Base-by-base conservation (phyloP, 495 filamentous ascomycete genomes). In the Aspergillus egyptiacus region DNA sequence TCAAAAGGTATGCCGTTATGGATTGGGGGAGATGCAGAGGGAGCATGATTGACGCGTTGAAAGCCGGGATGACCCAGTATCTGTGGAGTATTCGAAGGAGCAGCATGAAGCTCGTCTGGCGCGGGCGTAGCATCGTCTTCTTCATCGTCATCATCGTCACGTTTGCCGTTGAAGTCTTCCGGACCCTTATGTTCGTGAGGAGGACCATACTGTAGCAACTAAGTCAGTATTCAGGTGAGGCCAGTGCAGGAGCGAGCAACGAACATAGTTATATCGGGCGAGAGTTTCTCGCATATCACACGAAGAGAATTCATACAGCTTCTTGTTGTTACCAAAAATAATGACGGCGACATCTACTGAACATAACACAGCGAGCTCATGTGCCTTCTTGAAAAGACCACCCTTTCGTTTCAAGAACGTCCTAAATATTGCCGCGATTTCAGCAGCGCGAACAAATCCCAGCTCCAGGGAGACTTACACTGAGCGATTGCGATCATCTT, bases 321-420 rank as follows among this genome's bases (percentile, higher is more conserved):
- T 96, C 75, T 96, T 97, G 68, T 97, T 97, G 66, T 85, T 87
- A 55, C 91, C 91, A 63, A 96, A 97, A 56, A 98, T 96, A 57
- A 98, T 91, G 50, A 98, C 93, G 20, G 94, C 93, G 55, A 98
- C 91, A 68, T 98, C 94, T 58, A 98, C 93, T 36, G 89, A 95
- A 66, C 93, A 98, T 52, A 98, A 83, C 33, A 97, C 93, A 51
- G 91, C 95, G 19, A 98, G 79, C 76, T 98, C 93, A 71, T 98
- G 89, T 46, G 93, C 93, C 78, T 98, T 98, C 80, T 98, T 98
- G 79, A 98, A 97, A 19, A 98, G 77, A 58, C 93, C 93, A 56
- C 91, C 93, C 71, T 98, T 98, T 69, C 93, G 86, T 75, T 98
- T 98, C 46, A 98, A 74, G 66, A 98, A 98, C 25, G 93, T 98